Evolutionary conservation across 768 basidiomycete species (phyloP).

Genomic region (Psilocybe sp.): DNA sequence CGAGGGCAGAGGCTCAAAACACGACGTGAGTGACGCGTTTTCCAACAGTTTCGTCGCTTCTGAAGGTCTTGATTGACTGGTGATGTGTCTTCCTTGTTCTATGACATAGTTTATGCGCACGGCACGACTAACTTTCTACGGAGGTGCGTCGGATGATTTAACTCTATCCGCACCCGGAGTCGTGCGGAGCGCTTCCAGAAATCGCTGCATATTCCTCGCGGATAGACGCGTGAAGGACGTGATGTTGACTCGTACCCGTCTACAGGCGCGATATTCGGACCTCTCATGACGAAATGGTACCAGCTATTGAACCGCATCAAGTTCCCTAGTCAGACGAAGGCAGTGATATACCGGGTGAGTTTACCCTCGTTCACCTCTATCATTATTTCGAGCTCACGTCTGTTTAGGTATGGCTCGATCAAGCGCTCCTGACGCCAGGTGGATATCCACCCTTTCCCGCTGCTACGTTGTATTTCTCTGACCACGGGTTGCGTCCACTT

Average conservation of each 20-base stretch:
- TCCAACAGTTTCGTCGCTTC: background rate
- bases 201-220: conserved; percentile 25
- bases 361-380: background rate
- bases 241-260: background rate
- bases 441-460: conserved; percentile 8
- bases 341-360: conserved; percentile 60
- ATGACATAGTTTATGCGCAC: conserved; percentile 34
- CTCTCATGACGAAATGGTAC: conserved; percentile 82
- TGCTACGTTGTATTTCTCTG: background rate
- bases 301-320: conserved; percentile 66
- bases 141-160: conserved; percentile 30
- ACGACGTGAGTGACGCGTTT: conserved; percentile 57
- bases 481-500: background rate
- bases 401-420: conserved; percentile 75
- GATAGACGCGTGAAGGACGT: background rate
- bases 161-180: too few species aligned
- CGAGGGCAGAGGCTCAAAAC: conserved; percentile 65
- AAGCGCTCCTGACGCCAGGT: conserved; percentile 74
- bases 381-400: background rate
- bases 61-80: background rate
- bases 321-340: conserved; percentile 58
- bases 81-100: background rate
- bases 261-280: conserved; percentile 72
- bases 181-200: too few species aligned
- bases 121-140: conserved; percentile 66